phyloP scores from a whole-genome alignment of 768 basidiomycete species.

The Polyporus arcularius region DNA sequence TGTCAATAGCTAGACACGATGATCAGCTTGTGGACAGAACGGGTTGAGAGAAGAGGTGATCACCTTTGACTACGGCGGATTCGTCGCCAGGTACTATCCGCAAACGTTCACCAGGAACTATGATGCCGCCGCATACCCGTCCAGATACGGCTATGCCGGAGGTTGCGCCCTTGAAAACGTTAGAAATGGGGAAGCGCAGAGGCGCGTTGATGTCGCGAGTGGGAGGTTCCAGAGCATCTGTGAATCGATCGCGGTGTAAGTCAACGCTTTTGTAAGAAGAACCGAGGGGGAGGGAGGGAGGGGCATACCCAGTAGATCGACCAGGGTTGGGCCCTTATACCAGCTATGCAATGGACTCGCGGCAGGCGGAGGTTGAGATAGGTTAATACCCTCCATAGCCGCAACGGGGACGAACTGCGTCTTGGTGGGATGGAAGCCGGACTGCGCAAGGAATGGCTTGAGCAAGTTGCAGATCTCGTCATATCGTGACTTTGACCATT shows the following conservation, averaged over 20 bases:
- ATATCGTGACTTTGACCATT: slow-evolving; percentile 82
- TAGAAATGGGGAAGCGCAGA: slow-evolving; percentile 86
- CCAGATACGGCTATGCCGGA: slow-evolving; percentile 81
- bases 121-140: slow-evolving; percentile 80
- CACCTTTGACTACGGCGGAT: slow-evolving; percentile 74
- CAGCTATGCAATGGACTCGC: slow-evolving; percentile 57
- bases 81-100: slow-evolving; percentile 93
- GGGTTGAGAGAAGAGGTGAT: background rate
- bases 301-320: slow-evolving; percentile 73
- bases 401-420: slow-evolving; percentile 86
- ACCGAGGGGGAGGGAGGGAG: too few relatives aligned
- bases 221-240: slow-evolving; percentile 84
- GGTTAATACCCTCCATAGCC: slow-evolving; percentile 88
- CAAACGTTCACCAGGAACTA: slow-evolving; percentile 89
- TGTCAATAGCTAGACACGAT: slow-evolving; percentile 68
- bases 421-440: slow-evolving; percentile 82
- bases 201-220: slow-evolving; percentile 73
- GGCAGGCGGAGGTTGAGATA: slow-evolving; percentile 53
- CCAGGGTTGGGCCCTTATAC: slow-evolving; percentile 86
- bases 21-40: background rate
- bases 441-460: slow-evolving; percentile 80
- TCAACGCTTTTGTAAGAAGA: background rate
- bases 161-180: slow-evolving; percentile 90
- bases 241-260: background rate
- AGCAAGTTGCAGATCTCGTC: slow-evolving; percentile 78